These are phyloP conservation scores for Thozetella sp. DNA, from an alignment of 495 filamentous ascomycete species.

Conservation along the genomic window DNA sequence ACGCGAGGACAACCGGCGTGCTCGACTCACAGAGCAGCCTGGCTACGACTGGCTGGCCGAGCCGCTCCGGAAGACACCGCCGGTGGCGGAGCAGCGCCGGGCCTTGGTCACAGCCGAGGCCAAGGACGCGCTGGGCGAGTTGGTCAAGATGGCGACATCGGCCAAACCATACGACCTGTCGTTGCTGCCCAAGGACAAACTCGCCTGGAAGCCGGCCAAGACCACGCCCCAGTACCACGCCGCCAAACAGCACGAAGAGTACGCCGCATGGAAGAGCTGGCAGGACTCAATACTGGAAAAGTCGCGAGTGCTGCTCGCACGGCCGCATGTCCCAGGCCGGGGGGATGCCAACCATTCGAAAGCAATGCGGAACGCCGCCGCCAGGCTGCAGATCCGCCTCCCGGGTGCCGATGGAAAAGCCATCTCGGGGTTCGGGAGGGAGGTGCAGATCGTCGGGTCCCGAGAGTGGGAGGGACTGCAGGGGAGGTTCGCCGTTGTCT, in stretches of 20 bases:
- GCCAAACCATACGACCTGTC: conserved; percentile 60
- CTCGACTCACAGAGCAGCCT: conserved; percentile 62
- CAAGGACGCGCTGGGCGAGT: conserved; percentile 68
- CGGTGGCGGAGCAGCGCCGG: conserved; percentile 55
- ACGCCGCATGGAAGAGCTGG: conserved; percentile 42
- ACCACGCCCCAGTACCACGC: conserved; percentile 44
- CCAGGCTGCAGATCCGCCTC: conserved; percentile 45
- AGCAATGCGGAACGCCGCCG: conserved; percentile 37
- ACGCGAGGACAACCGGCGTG: conserved; percentile 73
- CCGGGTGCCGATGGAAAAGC: conserved; percentile 37
- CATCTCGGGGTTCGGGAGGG: conserved; percentile 16
- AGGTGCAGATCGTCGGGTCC: conserved; percentile 41
- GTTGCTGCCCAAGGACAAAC: conserved; percentile 48
- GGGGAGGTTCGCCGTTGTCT: conserved; percentile 21
- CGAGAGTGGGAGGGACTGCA: conserved; percentile 44
- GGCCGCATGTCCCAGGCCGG: conserved; percentile 14
- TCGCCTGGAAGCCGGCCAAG: conserved; percentile 45
- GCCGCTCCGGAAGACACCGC: conserved; percentile 56
- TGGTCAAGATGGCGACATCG: conserved; percentile 66
- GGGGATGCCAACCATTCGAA: conserved; percentile 19
- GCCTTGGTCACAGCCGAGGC: conserved; percentile 67
- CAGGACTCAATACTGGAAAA: conserved; percentile 32
- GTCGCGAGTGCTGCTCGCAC: conserved; percentile 30
- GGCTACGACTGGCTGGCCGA: conserved; percentile 66
- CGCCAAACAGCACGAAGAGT: conserved; percentile 42